Evolutionary conservation across 805 yeast species (phyloP).

Genomic region (Candida adriatica): DNA sequence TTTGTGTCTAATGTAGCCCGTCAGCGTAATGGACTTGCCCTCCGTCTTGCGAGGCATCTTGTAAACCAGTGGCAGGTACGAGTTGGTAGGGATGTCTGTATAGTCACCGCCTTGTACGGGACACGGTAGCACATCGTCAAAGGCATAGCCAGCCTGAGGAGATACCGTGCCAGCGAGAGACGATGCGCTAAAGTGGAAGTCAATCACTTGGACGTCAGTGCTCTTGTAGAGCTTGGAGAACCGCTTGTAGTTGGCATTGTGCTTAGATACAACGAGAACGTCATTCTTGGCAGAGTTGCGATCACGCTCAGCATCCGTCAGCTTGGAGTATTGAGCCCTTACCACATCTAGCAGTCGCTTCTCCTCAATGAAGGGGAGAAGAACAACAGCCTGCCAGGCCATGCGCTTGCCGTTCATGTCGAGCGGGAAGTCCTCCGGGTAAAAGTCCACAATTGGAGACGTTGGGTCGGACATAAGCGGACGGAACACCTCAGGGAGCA

Average conservation of each 20-base stretch:
- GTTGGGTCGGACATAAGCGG: conserved; percentile 73
- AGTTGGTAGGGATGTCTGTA: conserved; percentile 34
- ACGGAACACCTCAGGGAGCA: conserved; percentile 73
- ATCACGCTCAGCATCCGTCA: conserved; percentile 60
- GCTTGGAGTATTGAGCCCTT: conserved; percentile 48
- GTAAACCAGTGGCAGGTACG: conserved; percentile 42
- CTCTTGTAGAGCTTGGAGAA: conserved; percentile 23
- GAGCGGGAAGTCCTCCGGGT: conserved; percentile 80
- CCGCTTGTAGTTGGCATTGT: conserved; percentile 40
- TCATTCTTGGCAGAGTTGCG: conserved; percentile 71
- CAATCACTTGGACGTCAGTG: conserved; percentile 23
- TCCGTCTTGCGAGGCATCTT: conserved; percentile 47
- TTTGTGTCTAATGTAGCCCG: conserved; percentile 64
- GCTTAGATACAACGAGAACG: conserved; percentile 58
- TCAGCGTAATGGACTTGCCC: conserved; percentile 79
- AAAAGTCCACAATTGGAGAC: conserved; percentile 84
- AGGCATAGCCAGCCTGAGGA: conserved; percentile 27
- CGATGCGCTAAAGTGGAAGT: conserved; percentile 42
- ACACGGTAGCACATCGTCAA: conserved; percentile 26
- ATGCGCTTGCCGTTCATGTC: conserved; percentile 95
- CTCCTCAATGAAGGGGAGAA: conserved; percentile 88
- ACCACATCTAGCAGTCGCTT: conserved; percentile 63
- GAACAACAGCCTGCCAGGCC: conserved; percentile 93
- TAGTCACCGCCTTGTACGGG: conserved; percentile 30
- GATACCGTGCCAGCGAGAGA: conserved; percentile 54